A percentile compares a stretch with the other conserved stretches of the same genome.
Evolutionary conservation across 768 basidiomycete genomes (phyloP).

Genomic region (Steccherinum ochraceum): DNA sequence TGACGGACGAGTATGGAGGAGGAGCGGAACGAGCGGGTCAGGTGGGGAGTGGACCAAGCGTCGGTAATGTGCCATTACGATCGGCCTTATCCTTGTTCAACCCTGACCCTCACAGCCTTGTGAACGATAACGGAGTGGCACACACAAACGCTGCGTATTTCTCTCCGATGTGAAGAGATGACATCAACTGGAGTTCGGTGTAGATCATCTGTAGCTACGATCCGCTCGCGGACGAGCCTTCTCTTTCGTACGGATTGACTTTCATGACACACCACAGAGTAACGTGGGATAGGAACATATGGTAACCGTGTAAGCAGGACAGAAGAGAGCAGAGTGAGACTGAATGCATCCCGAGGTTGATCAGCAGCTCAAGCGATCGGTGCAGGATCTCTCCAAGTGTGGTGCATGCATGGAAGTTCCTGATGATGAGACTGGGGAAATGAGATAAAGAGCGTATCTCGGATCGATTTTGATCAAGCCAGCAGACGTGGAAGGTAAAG

Average conservation of each 20-base stretch:
- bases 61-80: not conserved
- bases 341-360: not conserved
- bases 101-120: not conserved
- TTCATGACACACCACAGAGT: not conserved
- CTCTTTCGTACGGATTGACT: not conserved
- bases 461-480: not conserved
- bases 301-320: not conserved
- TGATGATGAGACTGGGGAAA: not conserved
- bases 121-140: not conserved
- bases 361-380: not conserved
- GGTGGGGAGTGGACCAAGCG: not conserved
- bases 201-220: not conserved
- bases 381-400: not conserved
- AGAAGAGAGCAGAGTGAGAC: no score
- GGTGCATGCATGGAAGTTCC: not conserved
- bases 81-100: not conserved
- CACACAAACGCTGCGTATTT: not conserved
- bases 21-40: not conserved
- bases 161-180: not conserved
- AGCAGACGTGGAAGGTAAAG: not conserved
- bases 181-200: not conserved
- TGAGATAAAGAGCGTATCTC: not conserved
- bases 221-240: not conserved
- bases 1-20: not conserved
- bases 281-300: not conserved